phyloP scores from a whole-genome alignment of 2,329 filamentous ascomycete species.

The Magnaporthales sp. region DNA sequence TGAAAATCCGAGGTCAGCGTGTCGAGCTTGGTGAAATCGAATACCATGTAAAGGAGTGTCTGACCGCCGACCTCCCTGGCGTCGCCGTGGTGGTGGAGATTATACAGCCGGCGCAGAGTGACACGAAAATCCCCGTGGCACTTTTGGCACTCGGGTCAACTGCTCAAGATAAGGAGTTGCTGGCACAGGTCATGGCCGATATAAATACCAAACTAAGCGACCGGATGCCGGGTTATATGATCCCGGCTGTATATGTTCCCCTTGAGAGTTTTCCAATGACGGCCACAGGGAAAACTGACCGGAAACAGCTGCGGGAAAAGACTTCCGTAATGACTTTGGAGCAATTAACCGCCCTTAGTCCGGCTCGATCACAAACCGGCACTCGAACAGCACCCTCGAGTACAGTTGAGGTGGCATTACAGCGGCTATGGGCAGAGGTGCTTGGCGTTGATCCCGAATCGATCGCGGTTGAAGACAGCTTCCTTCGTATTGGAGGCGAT shows the following conservation, averaged over 20 bases:
- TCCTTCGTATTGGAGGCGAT: background rate
- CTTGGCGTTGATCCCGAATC: background rate
- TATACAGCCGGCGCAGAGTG: background rate
- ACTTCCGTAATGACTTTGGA: background rate
- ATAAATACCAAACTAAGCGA: background rate
- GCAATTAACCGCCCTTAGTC: background rate
- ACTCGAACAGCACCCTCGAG: background rate
- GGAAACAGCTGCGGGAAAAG: background rate
- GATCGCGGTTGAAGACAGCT: background rate
- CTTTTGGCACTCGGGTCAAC: background rate
- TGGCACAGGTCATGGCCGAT: background rate
- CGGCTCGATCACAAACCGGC: too few relatives aligned
- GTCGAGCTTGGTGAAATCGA: constrained; percentile 7
- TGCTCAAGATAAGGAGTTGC: background rate
- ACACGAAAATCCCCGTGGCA: background rate
- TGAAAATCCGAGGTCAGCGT: constrained; percentile 2
- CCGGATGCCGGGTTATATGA: constrained; percentile 15
- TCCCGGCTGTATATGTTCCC: constrained; percentile 15
- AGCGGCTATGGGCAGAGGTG: background rate
- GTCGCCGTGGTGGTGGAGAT: background rate
- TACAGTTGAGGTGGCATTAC: background rate
- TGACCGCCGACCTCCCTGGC: background rate
- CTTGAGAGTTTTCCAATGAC: constrained; percentile 14
- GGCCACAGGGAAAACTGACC: constrained; percentile 16
- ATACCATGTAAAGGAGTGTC: background rate